Base-by-base conservation (phyloP, 176 grass and related monocot species). In the Juncus inflexus region DNA sequence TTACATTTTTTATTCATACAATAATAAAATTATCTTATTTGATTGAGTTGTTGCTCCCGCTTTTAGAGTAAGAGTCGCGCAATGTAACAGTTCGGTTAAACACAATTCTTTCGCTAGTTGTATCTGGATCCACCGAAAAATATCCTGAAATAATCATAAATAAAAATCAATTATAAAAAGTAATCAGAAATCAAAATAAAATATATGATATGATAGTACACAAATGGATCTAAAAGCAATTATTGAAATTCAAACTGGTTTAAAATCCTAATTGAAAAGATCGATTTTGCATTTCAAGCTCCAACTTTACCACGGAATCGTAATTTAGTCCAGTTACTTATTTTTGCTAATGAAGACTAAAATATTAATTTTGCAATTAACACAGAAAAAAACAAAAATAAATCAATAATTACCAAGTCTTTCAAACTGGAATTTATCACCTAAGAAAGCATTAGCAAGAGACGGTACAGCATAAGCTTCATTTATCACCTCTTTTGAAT, bases 391-490 rank as follows among this genome's bases (percentile, higher is more conserved):
- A 55, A 69, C 37, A 9, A 52, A 54, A 52, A 4, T 47, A 55
- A 69, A 40, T 57, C 9, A 28, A 74, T 74, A 28, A 65, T 72
- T 89, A 99, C 94, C 94, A 53, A 99, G 83, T 5, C 94, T 82
- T 69, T 99, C 94, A 40, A 99, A 99, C 70, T 99, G 94, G 76
- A 92, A 99, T 37, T 80, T 89, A 41, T 92, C 85, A 9, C 85
- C 88, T 39, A 82, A 37, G 4, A 81, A 71, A 0, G 88, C 82
- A 2, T 41, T 76, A 0, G 80, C 74, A n/a, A 97, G 77, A 12
- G 72, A 83, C 0, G 94, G 77, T 43, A 92, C 72, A 3, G 85
- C 94, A 70, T 84, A 99, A 7, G 94, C 88, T 2, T 63, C 85
- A 35, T 81, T 74, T 37, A 99, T 79, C 12, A 99, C 75, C 80